phyloP scores from a whole-genome alignment of 164 flowering plant species.

The Akebia trifoliata region DNA sequence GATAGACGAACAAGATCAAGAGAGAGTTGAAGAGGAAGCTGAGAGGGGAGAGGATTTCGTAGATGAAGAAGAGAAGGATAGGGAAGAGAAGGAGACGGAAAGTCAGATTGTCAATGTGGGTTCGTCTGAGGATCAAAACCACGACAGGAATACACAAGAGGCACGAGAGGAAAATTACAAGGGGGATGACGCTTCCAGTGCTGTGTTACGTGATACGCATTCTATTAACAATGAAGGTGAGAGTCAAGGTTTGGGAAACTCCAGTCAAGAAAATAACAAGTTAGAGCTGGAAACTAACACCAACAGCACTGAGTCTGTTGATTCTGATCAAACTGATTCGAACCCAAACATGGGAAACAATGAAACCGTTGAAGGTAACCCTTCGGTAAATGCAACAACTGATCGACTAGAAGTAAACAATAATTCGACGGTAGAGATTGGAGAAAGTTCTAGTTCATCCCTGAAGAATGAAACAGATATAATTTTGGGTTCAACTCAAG shows the following conservation, averaged over 20 bases:
- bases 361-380: constrained; percentile 19
- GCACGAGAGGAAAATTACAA: constrained; percentile 81
- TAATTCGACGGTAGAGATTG: constrained; percentile 2
- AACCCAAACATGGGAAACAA: constrained; percentile 13
- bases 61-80: constrained; percentile 11
- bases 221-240: constrained; percentile 25
- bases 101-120: constrained; percentile 23
- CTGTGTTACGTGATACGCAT: constrained; percentile 40
- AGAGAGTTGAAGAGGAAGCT: constrained; percentile 20
- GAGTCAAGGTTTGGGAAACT: constrained; percentile 13
- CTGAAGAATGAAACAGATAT: constrained; percentile 16
- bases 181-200: constrained; percentile 70
- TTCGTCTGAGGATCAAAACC: constrained; percentile 41
- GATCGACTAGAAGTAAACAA: constrained; percentile 24
- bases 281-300: constrained; percentile 14
- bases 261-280: constrained; percentile 11
- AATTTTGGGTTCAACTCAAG: constrained; percentile 8
- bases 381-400: constrained; percentile 10
- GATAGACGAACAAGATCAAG: constrained; percentile 9
- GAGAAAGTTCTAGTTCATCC: constrained; percentile 8
- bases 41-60: constrained; percentile 16
- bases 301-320: constrained; percentile 12
- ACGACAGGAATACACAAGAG: constrained; percentile 46
- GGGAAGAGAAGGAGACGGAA: constrained; percentile 17
- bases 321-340: constrained; percentile 19